Evolutionary conservation across 2,329 filamentous ascomycete species (phyloP).

Genomic region (Fonsecaea erecta): DNA sequence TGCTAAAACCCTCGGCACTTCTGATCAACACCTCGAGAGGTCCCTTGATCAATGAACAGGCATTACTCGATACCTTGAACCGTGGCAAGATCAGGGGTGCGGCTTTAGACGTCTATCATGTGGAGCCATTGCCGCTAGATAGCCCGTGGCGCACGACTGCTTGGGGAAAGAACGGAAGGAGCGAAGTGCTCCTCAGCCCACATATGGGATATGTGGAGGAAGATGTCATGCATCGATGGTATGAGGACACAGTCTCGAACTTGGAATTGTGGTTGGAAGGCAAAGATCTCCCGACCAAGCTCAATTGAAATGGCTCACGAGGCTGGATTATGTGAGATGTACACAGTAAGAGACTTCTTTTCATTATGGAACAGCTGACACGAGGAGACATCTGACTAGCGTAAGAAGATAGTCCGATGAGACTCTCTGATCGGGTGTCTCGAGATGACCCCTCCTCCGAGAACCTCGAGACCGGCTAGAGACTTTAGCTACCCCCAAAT

Average conservation of each 20-base stretch:
- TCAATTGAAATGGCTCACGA: conserved; percentile 4
- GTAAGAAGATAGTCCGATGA: not conserved
- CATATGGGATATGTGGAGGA: conserved; percentile 82
- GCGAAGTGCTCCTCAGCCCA: conserved; percentile 71
- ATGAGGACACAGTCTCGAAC: conserved; percentile 70
- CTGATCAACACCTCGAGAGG: conserved; percentile 73
- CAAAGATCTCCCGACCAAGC: conserved; percentile 49
- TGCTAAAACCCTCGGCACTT: conserved; percentile 68
- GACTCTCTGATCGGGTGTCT: not conserved
- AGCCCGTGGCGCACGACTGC: conserved; percentile 67
- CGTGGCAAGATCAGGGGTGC: conserved; percentile 65
- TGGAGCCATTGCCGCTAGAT: conserved; percentile 67
- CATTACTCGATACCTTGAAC: conserved; percentile 62
- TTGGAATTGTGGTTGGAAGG: conserved; percentile 66
- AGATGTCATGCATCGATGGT: conserved; percentile 67
- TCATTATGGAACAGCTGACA: not conserved
- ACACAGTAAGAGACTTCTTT: not conserved
- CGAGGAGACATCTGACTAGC: not conserved
- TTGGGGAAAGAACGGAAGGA: conserved; percentile 69
- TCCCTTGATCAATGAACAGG: conserved; percentile 66
- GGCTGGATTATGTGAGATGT: not conserved
- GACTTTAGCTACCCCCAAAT: not conserved
- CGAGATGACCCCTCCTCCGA: not conserved
- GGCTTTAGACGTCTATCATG: conserved; percentile 71
- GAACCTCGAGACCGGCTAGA: not conserved